Evolutionary conservation across 495 filamentous ascomycete genomes (phyloP), one percentile per base, ranked within the genome.

Genomic region (Staphylotrichum longicolle): DNA sequence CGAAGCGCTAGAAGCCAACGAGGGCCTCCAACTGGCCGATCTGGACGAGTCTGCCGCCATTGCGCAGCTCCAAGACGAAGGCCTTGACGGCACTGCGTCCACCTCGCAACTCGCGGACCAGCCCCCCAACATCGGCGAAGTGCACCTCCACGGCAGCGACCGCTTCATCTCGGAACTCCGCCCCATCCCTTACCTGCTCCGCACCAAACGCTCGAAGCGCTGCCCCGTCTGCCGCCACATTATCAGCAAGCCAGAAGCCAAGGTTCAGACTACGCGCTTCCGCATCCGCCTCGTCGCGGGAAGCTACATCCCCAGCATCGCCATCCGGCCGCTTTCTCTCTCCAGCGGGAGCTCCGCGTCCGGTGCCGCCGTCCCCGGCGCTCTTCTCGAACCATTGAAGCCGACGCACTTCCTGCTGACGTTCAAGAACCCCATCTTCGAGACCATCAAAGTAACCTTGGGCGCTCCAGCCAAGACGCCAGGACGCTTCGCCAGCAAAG

Each of bases 181-280:
- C 35, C 94, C 94, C 9, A 80, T 90, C 32, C 86, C 90, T 3
- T 85, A 87, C 44, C 85, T 93, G 7, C 84, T 98, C 5, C 87
- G 91, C 55, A 96, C 92, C 0, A 96, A 96, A 71, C 89, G 92
- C 47, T 88, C 90, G 45, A 97, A 96, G 72, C 91, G 94, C 51
- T 98, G 94, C 75, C 85, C 88, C 62, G 83, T 86, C 10, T 98
- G 94, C 79, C 88, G 93, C 5, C 93, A 97, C 78, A 96, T 97
- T 74, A 87, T 98, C 69, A 88, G 88, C 54, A 94, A 94, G 71
- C 93, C 91, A n/a, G 95, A 98, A 75, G 81, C 85, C 61, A 97
- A 97, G 71, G 85, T 96, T 11, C 80, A 83, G 50, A 91, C 85
- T 14, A 94, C 90, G 10, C 87, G 91, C 45, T 96, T 91, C 82